phyloP scores from a whole-genome alignment of 2,329 filamentous ascomycete species.

The Sporothrix mexicana region DNA sequence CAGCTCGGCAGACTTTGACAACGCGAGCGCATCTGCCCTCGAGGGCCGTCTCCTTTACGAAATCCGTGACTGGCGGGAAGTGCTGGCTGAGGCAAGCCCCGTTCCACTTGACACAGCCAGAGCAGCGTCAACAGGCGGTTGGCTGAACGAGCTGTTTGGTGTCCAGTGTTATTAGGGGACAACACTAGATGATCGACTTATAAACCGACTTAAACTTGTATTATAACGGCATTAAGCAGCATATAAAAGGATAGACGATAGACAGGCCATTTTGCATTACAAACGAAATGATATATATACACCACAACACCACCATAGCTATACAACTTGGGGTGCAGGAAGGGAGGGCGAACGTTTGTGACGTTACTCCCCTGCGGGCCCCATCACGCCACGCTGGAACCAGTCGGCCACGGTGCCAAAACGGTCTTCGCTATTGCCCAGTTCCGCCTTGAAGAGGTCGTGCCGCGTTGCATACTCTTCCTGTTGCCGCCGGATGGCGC shows the following conservation, averaged over 20 bases:
- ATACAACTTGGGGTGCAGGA: too few relatives aligned
- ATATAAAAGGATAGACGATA: constrained; percentile 28
- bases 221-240: neutral
- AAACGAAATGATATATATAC: constrained; percentile 11
- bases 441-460: constrained; percentile 83
- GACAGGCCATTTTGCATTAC: constrained; percentile 14
- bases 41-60: constrained; percentile 40
- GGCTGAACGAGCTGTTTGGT: constrained; percentile 45
- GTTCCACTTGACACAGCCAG: constrained; percentile 28
- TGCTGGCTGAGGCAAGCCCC: constrained; percentile 37
- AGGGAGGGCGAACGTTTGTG: too few relatives aligned
- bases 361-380: constrained; percentile 44
- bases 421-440: constrained; percentile 77
- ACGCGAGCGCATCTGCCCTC: constrained; percentile 36
- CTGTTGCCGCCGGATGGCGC: constrained; percentile 84
- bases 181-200: neutral
- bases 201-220: neutral
- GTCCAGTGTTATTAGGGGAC: constrained; percentile 10
- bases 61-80: constrained; percentile 43
- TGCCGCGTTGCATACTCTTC: constrained; percentile 85
- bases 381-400: constrained; percentile 94
- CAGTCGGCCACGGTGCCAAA: constrained; percentile 94
- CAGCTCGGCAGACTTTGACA: constrained; percentile 30
- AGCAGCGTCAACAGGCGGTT: constrained; percentile 37
- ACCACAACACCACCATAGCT: neutral